Evolutionary conservation across 768 basidiomycete genomes (phyloP), one percentile per base, ranked within the genome.

Genomic region (Lactifluus subvellereus): DNA sequence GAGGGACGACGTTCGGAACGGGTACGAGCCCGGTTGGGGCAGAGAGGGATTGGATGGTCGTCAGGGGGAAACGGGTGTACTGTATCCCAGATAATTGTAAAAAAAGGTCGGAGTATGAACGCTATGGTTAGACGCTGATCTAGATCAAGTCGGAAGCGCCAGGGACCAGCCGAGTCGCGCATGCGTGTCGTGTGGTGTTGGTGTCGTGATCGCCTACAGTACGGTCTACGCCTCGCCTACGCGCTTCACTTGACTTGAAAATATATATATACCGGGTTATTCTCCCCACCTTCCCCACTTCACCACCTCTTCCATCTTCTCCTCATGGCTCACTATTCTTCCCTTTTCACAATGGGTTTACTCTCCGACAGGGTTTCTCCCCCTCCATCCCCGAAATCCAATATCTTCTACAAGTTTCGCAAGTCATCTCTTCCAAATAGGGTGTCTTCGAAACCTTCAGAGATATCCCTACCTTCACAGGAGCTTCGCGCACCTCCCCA

Each of bases 321-420:
- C 14, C 18, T 18, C 47, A 67, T 67, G 67, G 67, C 61, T 0
- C 53, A 62, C 30, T 67, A 67, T 33, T 67, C 65, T 13, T 61
- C 65, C 13, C 60, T 67, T 33, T 67, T 67, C 54, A 67, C 67
- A 1, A 27, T 58, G 54, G 67, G 67, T 37, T 61, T 67, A 0
- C 65, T 66, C 54, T 66, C 67, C 2, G 67, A 67, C 43, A 49
- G 60, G 11, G 47, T 22, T 9, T 62, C 67, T 13, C 67, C 67
- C 16, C 60, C 56, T 4, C 20, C 51, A 35, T 59, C 65, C 4
- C 60, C 67, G 4, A 49, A 51, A 8, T 42, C 57, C 35, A 57
- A 43, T 22, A 6, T 59, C 30, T 62, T 67, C 38, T 59, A 33
- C 49, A 62, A 62, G 45, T 66, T 62, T 20, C 67, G 67, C 65